These are phyloP conservation scores for Ramularia endophylla DNA, from an alignment of 2,329 filamentous ascomycete species.

Conservation along the genomic window DNA sequence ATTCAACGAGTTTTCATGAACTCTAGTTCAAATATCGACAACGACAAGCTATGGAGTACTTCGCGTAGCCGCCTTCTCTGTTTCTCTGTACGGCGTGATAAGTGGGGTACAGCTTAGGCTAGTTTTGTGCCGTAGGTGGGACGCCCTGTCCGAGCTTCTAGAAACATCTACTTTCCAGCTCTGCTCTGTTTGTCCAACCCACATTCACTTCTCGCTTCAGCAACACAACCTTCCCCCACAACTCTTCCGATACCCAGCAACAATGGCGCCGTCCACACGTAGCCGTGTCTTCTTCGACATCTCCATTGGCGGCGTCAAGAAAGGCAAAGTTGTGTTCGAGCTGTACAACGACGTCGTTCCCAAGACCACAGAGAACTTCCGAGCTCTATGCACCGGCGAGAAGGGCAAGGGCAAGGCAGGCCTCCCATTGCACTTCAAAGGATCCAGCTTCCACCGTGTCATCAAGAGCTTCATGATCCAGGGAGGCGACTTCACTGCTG, in stretches of 20 bases:
- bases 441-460: constrained; percentile 86
- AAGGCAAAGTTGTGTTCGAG: constrained; percentile 81
- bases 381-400: constrained; percentile 87
- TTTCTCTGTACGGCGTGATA: too few species aligned
- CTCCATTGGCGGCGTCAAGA: constrained; percentile 64
- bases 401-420: constrained; percentile 77
- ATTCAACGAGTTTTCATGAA: too few species aligned
- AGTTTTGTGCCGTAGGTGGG: too few species aligned
- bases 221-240: too few species aligned
- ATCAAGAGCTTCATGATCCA: constrained; percentile 99
- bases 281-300: constrained; percentile 93
- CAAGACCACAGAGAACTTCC: constrained; percentile 96
- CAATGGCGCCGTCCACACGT: constrained; percentile 41
- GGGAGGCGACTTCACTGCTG: constrained; percentile 92
- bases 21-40: too few species aligned
- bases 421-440: constrained; percentile 87
- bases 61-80: too few species aligned
- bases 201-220: too few species aligned
- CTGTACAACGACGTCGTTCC: constrained; percentile 67
- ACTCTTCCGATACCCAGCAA: background rate
- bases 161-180: too few species aligned
- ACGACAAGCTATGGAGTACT: too few species aligned
- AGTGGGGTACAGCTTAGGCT: too few species aligned
- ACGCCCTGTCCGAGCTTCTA: too few species aligned
- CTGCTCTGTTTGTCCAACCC: too few species aligned